Evolutionary conservation across 2,329 filamentous ascomycete genomes (phyloP), one percentile per base, ranked within the genome.

Genomic region (Apiospora phragmitis): DNA sequence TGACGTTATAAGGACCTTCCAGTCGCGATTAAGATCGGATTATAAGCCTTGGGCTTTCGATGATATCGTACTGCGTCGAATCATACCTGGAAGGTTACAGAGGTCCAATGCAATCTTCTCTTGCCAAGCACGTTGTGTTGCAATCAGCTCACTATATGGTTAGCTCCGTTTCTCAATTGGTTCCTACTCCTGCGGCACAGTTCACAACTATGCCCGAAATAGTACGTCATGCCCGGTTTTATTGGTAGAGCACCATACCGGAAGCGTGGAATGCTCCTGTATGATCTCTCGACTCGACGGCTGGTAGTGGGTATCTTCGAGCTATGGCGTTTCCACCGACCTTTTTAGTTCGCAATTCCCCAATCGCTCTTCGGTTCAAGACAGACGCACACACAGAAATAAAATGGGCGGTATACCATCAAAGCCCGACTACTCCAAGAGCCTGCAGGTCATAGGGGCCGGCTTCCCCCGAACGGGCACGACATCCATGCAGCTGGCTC

Each of bases 381-480:
- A 0, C 12, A 49, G 42, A 18, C 1, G 4, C 42, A 14, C 47
- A 49, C 0, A 26, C 4, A 49, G 4, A 4, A 2, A 49, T n/a
- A 26, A 21, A 49, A 49, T 49, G 47, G 65, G 65, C 2, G 65
- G 41, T 12, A 24, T 67, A 6, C 65, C 65, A 5, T 47, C 65
- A 4, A 67, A 67, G 18, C 65, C 65, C 38, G 38, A 26, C 16
- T 26, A 26, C 24, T 43, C 65, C 26, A 51, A 69, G 32, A n/a
- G 9, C 26, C 35, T 85, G 66, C 76, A 82, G 72, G 82, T 84
- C 70, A 84, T 85, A 71, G 81, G 79, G 38, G 82, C 81, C n/a
- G 81, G 81, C 62, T 81, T 81, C 72, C 77, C 84, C 21, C 81
- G 85, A 51, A 87, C 85, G 1, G 85, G 85, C 11, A 87, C 85